phyloP scores from a whole-genome alignment of 768 basidiomycete genomes.

The Boletus tylopilopsis region DNA sequence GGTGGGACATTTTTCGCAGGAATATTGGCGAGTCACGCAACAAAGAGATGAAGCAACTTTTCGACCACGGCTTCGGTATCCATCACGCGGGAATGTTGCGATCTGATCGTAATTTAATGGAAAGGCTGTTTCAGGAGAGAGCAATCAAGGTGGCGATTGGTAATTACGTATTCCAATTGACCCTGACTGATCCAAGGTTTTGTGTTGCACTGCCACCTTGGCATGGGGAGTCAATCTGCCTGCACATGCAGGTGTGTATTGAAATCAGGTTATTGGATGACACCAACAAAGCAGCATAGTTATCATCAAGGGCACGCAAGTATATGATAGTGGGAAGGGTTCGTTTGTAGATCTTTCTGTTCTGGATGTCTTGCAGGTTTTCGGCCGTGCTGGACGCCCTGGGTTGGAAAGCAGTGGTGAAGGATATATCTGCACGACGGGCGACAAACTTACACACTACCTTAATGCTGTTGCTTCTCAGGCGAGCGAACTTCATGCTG shows the following conservation, averaged over 20 bases:
- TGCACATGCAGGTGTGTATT: constrained; percentile 80
- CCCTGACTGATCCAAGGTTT: constrained; percentile 53
- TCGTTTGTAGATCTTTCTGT: constrained; percentile 90
- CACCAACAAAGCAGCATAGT: constrained; percentile 42
- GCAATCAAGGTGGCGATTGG: constrained; percentile 72
- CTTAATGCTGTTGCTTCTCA: constrained; percentile 85
- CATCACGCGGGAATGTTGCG: constrained; percentile 99
- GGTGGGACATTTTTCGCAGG: constrained; percentile 70
- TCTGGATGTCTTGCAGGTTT: constrained; percentile 95
- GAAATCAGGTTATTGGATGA: constrained; percentile 3
- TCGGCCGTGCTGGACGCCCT: constrained; percentile 91
- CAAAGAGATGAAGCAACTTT: constrained; percentile 94
- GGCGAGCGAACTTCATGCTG: constrained; percentile 38
- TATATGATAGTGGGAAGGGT: constrained; percentile 90
- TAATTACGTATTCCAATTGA: background rate
- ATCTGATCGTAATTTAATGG: constrained; percentile 92
- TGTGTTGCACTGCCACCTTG: constrained; percentile 96
- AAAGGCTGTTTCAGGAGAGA: constrained; percentile 85
- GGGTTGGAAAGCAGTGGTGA: constrained; percentile 90
- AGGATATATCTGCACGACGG: constrained; percentile 94
- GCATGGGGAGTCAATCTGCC: constrained; percentile 99
- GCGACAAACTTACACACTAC: constrained; percentile 90
- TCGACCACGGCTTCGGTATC: constrained; percentile 91
- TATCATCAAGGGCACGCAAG: constrained; percentile 94
- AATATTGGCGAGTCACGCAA: constrained; percentile 81